A percentile compares a stretch with the other conserved stretches of the same genome.
Evolutionary conservation across 441 rosid genomes (phyloP).

Genomic region (Erodium moschatum): DNA sequence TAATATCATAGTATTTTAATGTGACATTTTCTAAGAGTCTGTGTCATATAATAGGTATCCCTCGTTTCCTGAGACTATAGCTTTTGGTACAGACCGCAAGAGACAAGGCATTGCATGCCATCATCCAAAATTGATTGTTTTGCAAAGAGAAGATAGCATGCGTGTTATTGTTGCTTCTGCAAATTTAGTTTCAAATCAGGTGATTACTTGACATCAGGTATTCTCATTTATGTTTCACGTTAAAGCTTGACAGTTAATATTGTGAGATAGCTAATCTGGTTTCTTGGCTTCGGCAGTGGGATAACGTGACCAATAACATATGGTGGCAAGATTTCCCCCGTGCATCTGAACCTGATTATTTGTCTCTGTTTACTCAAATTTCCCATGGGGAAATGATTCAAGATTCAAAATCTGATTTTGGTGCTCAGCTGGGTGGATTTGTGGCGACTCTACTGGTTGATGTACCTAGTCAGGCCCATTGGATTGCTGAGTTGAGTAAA

Average conservation of each 20-base stretch:
- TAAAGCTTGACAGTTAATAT: neutral
- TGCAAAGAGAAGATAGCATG: slow-evolving; percentile 67
- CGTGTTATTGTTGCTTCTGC: slow-evolving; percentile 81
- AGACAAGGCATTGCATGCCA: slow-evolving; percentile 87
- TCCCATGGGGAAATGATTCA: slow-evolving; percentile 27
- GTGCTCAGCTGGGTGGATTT: slow-evolving; percentile 87
- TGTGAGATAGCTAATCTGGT: neutral
- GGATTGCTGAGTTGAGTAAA: slow-evolving; percentile 65
- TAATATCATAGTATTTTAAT: neutral
- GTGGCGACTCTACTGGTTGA: slow-evolving; percentile 68
- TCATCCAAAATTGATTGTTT: slow-evolving; percentile 77
- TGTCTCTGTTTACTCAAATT: slow-evolving; percentile 53
- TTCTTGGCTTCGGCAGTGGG: slow-evolving; percentile 51
- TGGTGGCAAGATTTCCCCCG: slow-evolving; percentile 99
- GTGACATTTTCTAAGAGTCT: slow-evolving; percentile 14
- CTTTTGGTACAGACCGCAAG: slow-evolving; percentile 75
- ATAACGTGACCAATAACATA: slow-evolving; percentile 70
- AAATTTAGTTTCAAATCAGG: slow-evolving; percentile 78
- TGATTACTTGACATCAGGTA: slow-evolving; percentile 23
- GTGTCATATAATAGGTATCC: slow-evolving; percentile 54
- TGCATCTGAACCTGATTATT: slow-evolving; percentile 50
- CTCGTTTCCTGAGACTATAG: slow-evolving; percentile 72
- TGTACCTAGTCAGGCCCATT: slow-evolving; percentile 77
- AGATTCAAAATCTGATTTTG: slow-evolving; percentile 54
- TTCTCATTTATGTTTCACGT: slow-evolving; percentile 4